Evolutionary conservation across 495 filamentous ascomycete genomes (phyloP).

Genomic region (Podospora anserina): DNA sequence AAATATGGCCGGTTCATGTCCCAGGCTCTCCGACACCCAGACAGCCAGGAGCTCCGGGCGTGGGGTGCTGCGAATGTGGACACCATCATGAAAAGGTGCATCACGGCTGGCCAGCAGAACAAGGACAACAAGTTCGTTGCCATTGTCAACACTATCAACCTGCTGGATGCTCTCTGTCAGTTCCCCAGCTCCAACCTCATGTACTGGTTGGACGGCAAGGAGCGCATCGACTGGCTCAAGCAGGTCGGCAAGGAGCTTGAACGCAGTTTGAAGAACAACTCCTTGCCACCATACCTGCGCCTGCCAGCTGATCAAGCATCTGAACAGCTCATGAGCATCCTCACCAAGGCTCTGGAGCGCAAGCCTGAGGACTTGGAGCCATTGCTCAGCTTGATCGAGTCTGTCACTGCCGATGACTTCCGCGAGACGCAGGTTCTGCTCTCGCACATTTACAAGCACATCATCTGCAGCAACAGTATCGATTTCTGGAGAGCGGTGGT

Average conservation of each 20-base stretch:
- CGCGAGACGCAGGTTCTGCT: conserved; percentile 72
- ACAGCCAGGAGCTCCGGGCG: conserved; percentile 70
- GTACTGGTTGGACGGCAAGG: conserved; percentile 75
- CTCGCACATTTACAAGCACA: conserved; percentile 75
- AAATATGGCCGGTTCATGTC: conserved; percentile 92
- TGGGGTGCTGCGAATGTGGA: conserved; percentile 71
- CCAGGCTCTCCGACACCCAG: conserved; percentile 76
- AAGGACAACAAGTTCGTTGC: conserved; percentile 65
- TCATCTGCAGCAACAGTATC: conserved; percentile 80
- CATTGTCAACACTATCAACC: conserved; percentile 82
- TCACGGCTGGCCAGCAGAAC: conserved; percentile 54
- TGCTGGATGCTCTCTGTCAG: conserved; percentile 70
- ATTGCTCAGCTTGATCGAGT: conserved; percentile 80
- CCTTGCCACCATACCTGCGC: conserved; percentile 65
- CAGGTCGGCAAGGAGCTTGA: conserved; percentile 77
- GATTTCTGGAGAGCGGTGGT: conserved; percentile 86
- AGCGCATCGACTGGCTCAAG: conserved; percentile 63
- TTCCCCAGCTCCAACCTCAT: conserved; percentile 54
- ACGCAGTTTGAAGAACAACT: conserved; percentile 62
- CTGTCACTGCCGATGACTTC: conserved; percentile 77
- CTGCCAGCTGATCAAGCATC: conserved; percentile 86
- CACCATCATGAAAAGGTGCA: conserved; percentile 61
- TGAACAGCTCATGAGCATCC: conserved; percentile 83
- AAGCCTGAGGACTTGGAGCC: conserved; percentile 79
- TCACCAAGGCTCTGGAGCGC: conserved; percentile 71